A percentile compares a stretch with the other conserved stretches of the same genome.
Evolutionary conservation across 257 asterid genomes (phyloP).

Genomic region (Solanum rostratum): DNA sequence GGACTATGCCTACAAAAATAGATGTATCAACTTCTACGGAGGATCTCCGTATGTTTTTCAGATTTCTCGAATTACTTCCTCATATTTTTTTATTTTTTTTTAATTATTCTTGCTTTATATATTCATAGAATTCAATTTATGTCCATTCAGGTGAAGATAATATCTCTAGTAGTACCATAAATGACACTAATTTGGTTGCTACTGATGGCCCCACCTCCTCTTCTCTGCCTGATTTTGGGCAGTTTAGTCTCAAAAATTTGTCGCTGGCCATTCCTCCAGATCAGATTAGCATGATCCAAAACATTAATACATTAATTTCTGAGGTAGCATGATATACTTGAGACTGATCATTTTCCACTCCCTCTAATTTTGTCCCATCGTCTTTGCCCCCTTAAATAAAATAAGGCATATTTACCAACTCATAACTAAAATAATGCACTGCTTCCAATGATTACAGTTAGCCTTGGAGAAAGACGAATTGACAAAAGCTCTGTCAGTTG

Average conservation of each 20-base stretch:
- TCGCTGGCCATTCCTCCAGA: conserved; percentile 63
- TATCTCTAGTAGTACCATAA: conserved; percentile 14
- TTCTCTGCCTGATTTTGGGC: conserved; percentile 32
- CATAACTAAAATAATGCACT: neutral
- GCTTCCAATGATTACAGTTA: conserved; percentile 39
- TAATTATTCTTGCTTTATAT: neutral
- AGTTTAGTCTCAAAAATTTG: conserved; percentile 37
- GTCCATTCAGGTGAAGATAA: conserved; percentile 13
- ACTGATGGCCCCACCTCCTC: conserved; percentile 30
- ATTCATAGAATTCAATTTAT: conserved; percentile 10
- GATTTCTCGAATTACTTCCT: neutral
- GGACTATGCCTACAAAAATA: conserved; percentile 29
- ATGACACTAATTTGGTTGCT: conserved; percentile 23
- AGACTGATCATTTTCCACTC: neutral
- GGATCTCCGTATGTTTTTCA: conserved; percentile 60
- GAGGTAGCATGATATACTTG: conserved; percentile 42
- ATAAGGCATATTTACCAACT: neutral
- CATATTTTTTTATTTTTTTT: neutral
- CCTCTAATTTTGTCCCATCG: neutral
- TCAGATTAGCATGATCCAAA: conserved; percentile 72
- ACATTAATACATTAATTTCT: conserved; percentile 59
- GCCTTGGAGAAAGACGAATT: conserved; percentile 78
- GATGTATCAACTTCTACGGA: conserved; percentile 84
- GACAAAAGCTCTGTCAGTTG: conserved; percentile 63
- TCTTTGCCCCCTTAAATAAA: neutral